phyloP scores from a whole-genome alignment of 768 basidiomycete genomes.

The Calocybe cyanea region DNA sequence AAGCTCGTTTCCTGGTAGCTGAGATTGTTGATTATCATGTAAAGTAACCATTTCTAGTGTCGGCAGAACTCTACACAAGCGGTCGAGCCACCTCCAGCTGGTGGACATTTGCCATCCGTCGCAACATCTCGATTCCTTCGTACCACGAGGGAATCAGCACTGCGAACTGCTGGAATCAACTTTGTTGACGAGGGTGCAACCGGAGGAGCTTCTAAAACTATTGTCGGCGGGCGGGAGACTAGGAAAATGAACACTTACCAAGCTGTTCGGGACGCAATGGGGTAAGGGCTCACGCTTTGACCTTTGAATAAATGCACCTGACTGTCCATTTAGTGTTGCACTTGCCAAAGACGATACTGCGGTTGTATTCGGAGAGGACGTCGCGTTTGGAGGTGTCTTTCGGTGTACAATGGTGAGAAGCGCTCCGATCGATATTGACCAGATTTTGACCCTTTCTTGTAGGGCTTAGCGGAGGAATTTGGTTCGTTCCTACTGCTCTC shows the following conservation, averaged over 20 bases:
- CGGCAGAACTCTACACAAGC: slow-evolving; percentile 49
- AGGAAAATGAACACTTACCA: slow-evolving; percentile 96
- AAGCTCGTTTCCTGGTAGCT: no score
- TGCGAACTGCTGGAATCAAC: slow-evolving; percentile 68
- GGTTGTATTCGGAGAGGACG: slow-evolving; percentile 88
- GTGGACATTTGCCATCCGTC: slow-evolving; percentile 71
- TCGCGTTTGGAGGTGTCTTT: slow-evolving; percentile 93
- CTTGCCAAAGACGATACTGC: slow-evolving; percentile 82
- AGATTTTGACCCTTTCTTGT: neutral
- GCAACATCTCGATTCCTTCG: slow-evolving; percentile 65
- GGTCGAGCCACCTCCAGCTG: slow-evolving; percentile 68
- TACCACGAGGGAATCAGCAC: slow-evolving; percentile 61
- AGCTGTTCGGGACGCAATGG: slow-evolving; percentile 87
- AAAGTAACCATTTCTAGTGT: slow-evolving; percentile 19
- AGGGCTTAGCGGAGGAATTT: slow-evolving; percentile 92
- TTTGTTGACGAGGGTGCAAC: slow-evolving; percentile 64
- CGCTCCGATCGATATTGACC: neutral
- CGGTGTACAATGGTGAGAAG: slow-evolving; percentile 79
- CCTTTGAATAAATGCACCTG: neutral
- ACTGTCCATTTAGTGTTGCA: slow-evolving; percentile 53
- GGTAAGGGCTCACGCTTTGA: slow-evolving; percentile 35
- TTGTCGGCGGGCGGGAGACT: slow-evolving; percentile 77
- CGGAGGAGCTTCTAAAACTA: slow-evolving; percentile 34
- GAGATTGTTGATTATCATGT: no score
- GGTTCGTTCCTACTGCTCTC: slow-evolving; percentile 42